Base-by-base conservation (phyloP, 768 basidiomycete genomes). In the Obba rivulosa region DNA sequence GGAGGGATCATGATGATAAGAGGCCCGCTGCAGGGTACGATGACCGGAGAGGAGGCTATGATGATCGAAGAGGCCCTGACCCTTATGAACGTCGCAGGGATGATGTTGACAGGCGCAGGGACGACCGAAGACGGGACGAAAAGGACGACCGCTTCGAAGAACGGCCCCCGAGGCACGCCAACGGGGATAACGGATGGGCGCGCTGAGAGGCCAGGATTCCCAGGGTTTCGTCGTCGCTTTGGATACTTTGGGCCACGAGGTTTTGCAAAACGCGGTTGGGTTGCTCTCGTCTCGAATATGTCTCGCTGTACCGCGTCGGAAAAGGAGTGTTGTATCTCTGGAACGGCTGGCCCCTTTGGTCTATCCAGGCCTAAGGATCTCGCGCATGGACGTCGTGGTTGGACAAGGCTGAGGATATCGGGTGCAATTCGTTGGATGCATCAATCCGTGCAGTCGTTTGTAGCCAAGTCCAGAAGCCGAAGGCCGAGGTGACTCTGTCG, bases 61-160 rank as follows among this genome's bases (percentile, higher is more conserved):
- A 87, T 81, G 83, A 83, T 69, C 85, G 80, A 73, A 82, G 80
- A 81, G 78, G 71, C 66, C 85, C 85, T 82, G 84, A 88, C 77
- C 79, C 78, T 75, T 81, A 83, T 83, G 86, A 88, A 68, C 86
- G 88, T 64, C 84, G 85, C 73, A 85, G 85, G 82, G 86, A 89
- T 67, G 84, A 86, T 65, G 52, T 63, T 55, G 79, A 84, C 59
- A 71, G 67, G 71, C 68, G 82, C 67, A 76, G 85, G 67, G 85
- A 87, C 64, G 83, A 85, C 67, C 77, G 78, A 70, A 81, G 83
- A 69, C 84, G 87, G 70, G 87, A 89, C 56, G 87, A 88, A 62
- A 90, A 83, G 72, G 86, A 89, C 61, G 86, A 87, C 45, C 83
- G 83, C 41, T 85, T 69, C 69, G 87, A 90, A 45, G 87, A 89